A percentile compares a stretch with the other conserved stretches of the same genome.
Evolutionary conservation across 2,329 filamentous ascomycete genomes (phyloP).

Genomic region (Colletotrichum coccodes): DNA sequence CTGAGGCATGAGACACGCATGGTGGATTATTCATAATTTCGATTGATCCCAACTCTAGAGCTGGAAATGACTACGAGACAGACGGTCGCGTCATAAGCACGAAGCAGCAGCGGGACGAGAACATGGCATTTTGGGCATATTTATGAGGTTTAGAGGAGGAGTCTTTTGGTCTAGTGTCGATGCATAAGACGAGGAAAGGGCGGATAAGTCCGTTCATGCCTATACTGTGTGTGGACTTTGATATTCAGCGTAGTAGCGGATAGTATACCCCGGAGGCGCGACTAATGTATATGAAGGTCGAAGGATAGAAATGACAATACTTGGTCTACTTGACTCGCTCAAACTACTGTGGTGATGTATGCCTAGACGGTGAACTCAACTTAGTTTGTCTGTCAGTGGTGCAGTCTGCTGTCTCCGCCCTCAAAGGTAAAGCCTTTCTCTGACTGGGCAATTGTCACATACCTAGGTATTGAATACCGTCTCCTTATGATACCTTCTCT

Average conservation of each 20-base stretch:
- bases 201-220: constrained; percentile 24
- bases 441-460: too few relatives aligned
- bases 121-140: background rate
- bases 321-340: background rate
- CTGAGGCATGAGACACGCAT: constrained; percentile 36
- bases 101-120: background rate
- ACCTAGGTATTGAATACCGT: too few relatives aligned
- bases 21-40: constrained; percentile 14
- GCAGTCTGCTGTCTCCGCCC: too few relatives aligned
- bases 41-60: background rate
- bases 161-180: constrained; percentile 34
- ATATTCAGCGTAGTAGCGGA: constrained; percentile 38
- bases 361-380: background rate
- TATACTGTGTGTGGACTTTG: constrained; percentile 42
- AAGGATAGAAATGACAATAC: constrained; percentile 14
- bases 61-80: background rate
- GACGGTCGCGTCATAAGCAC: background rate
- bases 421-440: too few relatives aligned
- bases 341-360: too few relatives aligned
- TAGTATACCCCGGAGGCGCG: constrained; percentile 50
- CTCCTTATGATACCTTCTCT: too few relatives aligned
- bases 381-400: too few relatives aligned
- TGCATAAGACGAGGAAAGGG: constrained; percentile 36
- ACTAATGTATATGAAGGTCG: constrained; percentile 43
- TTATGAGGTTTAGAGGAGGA: background rate